phyloP scores from a whole-genome alignment of 2,329 filamentous ascomycete genomes.

The Diaporthe sp. region DNA sequence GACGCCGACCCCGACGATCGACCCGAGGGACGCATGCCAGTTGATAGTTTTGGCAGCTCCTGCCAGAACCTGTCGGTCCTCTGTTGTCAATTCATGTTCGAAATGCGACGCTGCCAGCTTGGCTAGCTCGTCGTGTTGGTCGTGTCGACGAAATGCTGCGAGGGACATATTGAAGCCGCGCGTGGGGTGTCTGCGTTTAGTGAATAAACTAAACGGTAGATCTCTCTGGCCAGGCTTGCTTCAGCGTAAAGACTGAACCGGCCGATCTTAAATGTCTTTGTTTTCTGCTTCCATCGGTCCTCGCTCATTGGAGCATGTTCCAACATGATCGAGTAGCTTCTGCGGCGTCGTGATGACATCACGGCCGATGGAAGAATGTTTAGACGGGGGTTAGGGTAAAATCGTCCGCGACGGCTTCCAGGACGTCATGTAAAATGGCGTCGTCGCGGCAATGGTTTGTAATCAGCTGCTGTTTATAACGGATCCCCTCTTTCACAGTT shows the following conservation, averaged over 20 bases:
- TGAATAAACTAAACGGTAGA: background rate
- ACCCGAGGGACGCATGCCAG: constrained; percentile 70
- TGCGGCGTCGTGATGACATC: constrained; percentile 9
- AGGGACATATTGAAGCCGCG: constrained; percentile 43
- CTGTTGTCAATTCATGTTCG: constrained; percentile 65
- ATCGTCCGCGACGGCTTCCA: background rate
- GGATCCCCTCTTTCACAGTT: background rate
- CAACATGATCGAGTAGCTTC: background rate
- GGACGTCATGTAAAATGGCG: background rate
- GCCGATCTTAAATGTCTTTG: too few relatives aligned
- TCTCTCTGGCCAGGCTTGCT: background rate
- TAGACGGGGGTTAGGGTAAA: constrained; percentile 27
- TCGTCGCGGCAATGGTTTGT: background rate
- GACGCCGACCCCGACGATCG: constrained; percentile 71
- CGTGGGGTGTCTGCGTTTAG: background rate
- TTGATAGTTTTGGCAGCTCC: constrained; percentile 69
- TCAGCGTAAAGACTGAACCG: background rate
- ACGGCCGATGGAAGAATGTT: background rate
- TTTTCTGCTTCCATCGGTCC: background rate
- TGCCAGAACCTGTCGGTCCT: constrained; percentile 71
- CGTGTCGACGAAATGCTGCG: constrained; percentile 52
- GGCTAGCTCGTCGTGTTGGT: constrained; percentile 62
- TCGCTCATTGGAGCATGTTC: background rate
- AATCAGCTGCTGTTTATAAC: background rate
- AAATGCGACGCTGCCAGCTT: constrained; percentile 71